Conservation (phyloP, 2,329 filamentous ascomycete genomes). For the Tolypocladium album region DNA sequence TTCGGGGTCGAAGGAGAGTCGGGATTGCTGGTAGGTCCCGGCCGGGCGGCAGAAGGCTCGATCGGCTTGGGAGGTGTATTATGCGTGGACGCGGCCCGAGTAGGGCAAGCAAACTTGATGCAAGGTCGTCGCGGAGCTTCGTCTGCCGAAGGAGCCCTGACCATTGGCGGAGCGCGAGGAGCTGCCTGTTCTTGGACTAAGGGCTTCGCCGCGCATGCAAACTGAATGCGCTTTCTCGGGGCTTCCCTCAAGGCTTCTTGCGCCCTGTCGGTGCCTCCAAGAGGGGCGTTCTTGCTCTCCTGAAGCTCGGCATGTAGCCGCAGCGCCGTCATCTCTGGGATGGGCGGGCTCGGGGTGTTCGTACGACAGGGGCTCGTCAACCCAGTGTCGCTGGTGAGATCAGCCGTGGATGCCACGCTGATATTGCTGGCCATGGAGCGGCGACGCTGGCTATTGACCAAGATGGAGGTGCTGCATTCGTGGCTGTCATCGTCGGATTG, state of each 20-base stretch:
- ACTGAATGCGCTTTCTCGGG: slow-evolving; percentile 77
- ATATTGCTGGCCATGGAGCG: slow-evolving; percentile 69
- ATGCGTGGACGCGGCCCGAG: slow-evolving; percentile 34
- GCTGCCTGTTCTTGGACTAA: slow-evolving; percentile 30
- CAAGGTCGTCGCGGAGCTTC: slow-evolving; percentile 43
- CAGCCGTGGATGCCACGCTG: slow-evolving; percentile 74
- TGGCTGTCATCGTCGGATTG: slow-evolving; percentile 46
- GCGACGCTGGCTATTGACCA: slow-evolving; percentile 29
- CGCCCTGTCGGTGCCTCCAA: slow-evolving; percentile 19
- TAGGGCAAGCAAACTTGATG: slow-evolving; percentile 69
- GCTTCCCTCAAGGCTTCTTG: slow-evolving; percentile 25
- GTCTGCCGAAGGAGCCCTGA: slow-evolving; percentile 21
- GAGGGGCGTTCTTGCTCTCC: slow-evolving; percentile 14
- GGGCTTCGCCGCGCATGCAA: slow-evolving; percentile 68
- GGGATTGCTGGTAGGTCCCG: slow-evolving; percentile 7
- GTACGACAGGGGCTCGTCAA: slow-evolving; percentile 82
- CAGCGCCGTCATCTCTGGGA: slow-evolving; percentile 44
- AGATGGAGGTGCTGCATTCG: slow-evolving; percentile 25
- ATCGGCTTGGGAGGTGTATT: slow-evolving; percentile 22
- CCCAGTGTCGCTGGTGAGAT: slow-evolving; percentile 90
- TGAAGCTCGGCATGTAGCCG: slow-evolving; percentile 23
- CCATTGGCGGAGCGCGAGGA: slow-evolving; percentile 19
- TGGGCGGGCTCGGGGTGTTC: slow-evolving; percentile 80
- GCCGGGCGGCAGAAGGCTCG: slow-evolving; percentile 1
- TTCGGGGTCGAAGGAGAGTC: slow-evolving; percentile 21